Evolutionary conservation across 2,329 filamentous ascomycete genomes (phyloP).

Genomic region (Dryadomyces quercus-mongolicae): DNA sequence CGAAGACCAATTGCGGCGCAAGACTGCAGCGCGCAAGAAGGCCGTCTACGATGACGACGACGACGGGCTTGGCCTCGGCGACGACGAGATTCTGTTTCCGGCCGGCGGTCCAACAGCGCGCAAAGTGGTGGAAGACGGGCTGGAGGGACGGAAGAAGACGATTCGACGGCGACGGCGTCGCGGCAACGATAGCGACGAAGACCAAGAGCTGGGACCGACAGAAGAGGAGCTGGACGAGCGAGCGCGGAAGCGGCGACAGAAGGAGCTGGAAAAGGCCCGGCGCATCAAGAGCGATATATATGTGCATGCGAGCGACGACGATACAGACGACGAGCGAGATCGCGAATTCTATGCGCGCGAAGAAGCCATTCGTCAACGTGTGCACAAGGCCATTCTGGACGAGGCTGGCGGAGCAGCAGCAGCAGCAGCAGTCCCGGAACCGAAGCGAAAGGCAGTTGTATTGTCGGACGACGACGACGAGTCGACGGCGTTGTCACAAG

Average conservation of each 20-base stretch:
- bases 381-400: slow-evolving; percentile 23
- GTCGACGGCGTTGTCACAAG: background rate
- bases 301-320: slow-evolving; percentile 77
- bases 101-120: slow-evolving; percentile 51
- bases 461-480: slow-evolving; percentile 9
- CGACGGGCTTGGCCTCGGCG: slow-evolving; percentile 26
- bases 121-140: slow-evolving; percentile 34
- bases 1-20: slow-evolving; percentile 67
- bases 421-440: slow-evolving; percentile 6
- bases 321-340: slow-evolving; percentile 65
- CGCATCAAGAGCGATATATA: slow-evolving; percentile 78
- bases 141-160: slow-evolving; percentile 38
- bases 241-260: slow-evolving; percentile 48
- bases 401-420: slow-evolving; percentile 9
- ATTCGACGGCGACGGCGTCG: slow-evolving; percentile 39
- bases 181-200: slow-evolving; percentile 27
- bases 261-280: slow-evolving; percentile 61
- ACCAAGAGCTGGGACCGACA: slow-evolving; percentile 29
- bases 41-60: slow-evolving; percentile 18
- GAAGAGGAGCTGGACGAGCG: slow-evolving; percentile 52
- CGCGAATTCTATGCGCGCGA: slow-evolving; percentile 68
- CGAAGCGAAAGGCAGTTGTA: slow-evolving; percentile 14
- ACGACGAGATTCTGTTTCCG: slow-evolving; percentile 54
- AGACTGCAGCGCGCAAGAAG: slow-evolving; percentile 37
- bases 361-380: slow-evolving; percentile 47